A percentile compares a stretch with the other conserved stretches of the same genome.
phyloP scores from a whole-genome alignment of 164 flowering plant species.

The Umbellularia californica region DNA sequence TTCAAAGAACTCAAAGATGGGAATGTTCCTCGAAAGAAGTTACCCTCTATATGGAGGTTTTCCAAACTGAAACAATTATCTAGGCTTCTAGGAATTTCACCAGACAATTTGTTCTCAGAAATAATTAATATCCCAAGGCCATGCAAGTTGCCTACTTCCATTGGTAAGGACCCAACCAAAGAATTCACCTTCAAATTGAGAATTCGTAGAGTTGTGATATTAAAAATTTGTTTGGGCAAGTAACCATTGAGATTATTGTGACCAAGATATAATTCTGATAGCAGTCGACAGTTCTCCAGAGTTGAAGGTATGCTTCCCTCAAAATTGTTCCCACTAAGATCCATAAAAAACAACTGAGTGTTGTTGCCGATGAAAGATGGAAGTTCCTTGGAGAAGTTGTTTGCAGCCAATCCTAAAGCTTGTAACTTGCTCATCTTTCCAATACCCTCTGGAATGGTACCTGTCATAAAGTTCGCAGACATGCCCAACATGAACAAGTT shows the following conservation, averaged over 20 bases:
- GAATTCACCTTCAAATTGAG: constrained; percentile 18
- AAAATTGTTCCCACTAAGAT: not conserved
- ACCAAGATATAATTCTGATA: constrained; percentile 12
- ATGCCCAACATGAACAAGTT: constrained; percentile 25
- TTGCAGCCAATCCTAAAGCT: constrained; percentile 6
- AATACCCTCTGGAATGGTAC: constrained; percentile 17
- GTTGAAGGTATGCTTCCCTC: constrained; percentile 1
- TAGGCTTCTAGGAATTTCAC: constrained; percentile 20
- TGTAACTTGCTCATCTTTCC: constrained; percentile 24
- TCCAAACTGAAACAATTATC: constrained; percentile 35
- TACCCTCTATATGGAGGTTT: constrained; percentile 60
- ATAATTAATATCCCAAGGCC: constrained; percentile 51
- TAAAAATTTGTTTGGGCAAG: constrained; percentile 4
- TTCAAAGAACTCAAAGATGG: constrained; percentile 54
- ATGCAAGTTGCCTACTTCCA: constrained; percentile 41
- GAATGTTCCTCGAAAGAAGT: constrained; percentile 56
- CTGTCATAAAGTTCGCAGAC: constrained; percentile 15
- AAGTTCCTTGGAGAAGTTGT: constrained; percentile 22
- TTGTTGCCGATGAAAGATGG: constrained; percentile 30
- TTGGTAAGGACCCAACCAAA: constrained; percentile 48
- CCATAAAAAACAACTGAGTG: not conserved
- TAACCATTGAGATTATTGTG: constrained; percentile 25
- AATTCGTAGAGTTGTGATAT: constrained; percentile 13
- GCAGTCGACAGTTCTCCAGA: not conserved
- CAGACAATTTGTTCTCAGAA: constrained; percentile 44